Evolutionary conservation across 2,329 filamentous ascomycete species (phyloP), one percentile per base, ranked within the genome.

Genomic region (Rachicladosporium sp.): DNA sequence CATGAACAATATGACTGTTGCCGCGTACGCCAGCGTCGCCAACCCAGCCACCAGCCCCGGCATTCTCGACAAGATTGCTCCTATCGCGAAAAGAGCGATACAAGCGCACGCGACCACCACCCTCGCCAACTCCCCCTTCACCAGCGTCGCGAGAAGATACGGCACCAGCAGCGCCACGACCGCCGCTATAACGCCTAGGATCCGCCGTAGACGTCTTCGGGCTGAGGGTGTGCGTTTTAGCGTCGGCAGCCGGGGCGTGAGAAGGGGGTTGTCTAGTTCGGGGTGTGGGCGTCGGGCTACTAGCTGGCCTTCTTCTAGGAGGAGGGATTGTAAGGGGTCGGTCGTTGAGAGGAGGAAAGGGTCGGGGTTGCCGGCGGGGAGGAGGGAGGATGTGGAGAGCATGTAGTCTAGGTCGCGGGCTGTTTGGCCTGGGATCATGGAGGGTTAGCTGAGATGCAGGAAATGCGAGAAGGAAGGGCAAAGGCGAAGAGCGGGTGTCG

Each of bases 351-450:
- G 34, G 10, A 50, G 37, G 41, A 50, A 50, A 6, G 48, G 48
- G 31, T 48, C 43, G 19, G 41, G 39, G 29, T 41, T 34, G 30
- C 12, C 34, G 9, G 34, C 33, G 10, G 34, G 21, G 15, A 41
- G 40, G 12, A 33, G 13, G 9, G 40, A 35, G 23, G 35, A 19
- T 31, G 42, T 37, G 21, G 31, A 27, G 27, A 42, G 44, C 19
- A 50, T 50, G 38, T 43, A 49, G 36, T 48, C 45, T 36, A 49
- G 39, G 36, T 50, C 48, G 29, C 47, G 48, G 8, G 46, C 36
- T 11, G 42, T 19, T 43, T 49, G 37, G 38, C 46, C 45, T 47
- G 32, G 7, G 10, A 21, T 11, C 15, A 30, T 11, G 35, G 19
- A n/a, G 9, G 29, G 4, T 30, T 13, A 8, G 21, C 31, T 29